Evolutionary conservation across 2,329 filamentous ascomycete genomes (phyloP), one percentile per base, ranked within the genome.

Genomic region (Diaporthe destruens): DNA sequence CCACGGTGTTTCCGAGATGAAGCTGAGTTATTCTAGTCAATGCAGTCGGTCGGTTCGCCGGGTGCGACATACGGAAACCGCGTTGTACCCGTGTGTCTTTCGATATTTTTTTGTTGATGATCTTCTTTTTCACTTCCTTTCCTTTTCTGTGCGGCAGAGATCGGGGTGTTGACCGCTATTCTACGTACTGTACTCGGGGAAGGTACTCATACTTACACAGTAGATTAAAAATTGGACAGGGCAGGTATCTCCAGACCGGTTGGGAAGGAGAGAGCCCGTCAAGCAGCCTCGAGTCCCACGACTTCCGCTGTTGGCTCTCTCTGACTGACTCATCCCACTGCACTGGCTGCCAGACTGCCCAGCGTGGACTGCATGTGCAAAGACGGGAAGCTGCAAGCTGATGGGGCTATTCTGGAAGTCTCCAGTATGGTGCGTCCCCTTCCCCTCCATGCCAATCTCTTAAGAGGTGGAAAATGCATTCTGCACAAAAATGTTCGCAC

Each of bases 321-420:
- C 36, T 39, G 39, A 65, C 32, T 53, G 14, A 63, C 42, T 63
- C 39, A 49, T 34, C 42, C 34, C 11, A 51, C 59, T 61, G 16
- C 47, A 63, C 57, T 36, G 61, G n/a, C 61, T 65, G 39, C 39
- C 39, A 14, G 16, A 14, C 29, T 29, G 29, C 29, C 29, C 29
- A 29, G 29, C 29, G 39, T 42, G 59, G 32, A 53, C 39, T 42
- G 67, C 54, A 70, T 51, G 54, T 23, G 44, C 67, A 53, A 61
- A 61, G 68, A 53, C 39, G 32, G 68, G 47, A 61, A 70, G 56
- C 68, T 70, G 68, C 55, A 70, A 70, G 61, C 68, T 70, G 55
- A 70, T 70, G 68, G 67, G 47, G 47, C 68, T 47, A 32, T 49
- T 51, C 56, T 61, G 54, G 51, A 20, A 39, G 61, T 53, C 61